A percentile compares a stretch with the other conserved stretches of the same genome.
Evolutionary conservation across 805 yeast genomes (phyloP).

Genomic region (Sungouiella blattae): DNA sequence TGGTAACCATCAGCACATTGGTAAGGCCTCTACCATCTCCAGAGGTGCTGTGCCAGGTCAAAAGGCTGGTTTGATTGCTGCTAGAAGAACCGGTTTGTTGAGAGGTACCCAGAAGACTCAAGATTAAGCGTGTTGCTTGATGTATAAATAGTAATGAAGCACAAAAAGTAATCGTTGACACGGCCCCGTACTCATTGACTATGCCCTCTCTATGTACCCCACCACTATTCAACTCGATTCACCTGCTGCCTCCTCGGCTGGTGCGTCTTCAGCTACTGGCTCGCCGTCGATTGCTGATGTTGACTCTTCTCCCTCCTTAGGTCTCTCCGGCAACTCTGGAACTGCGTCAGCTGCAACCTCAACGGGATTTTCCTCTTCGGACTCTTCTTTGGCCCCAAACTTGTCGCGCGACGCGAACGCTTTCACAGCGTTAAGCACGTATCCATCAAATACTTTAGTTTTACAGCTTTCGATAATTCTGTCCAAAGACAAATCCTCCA

Average conservation of each 20-base stretch:
- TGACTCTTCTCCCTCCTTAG: not conserved
- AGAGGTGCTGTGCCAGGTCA: constrained; percentile 40
- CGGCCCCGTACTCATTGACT: no score
- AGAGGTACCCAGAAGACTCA: constrained; percentile 38
- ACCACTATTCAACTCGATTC: no score
- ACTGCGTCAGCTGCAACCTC: no score
- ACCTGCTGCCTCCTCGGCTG: no score
- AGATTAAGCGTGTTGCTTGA: constrained; percentile 20
- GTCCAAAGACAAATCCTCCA: constrained; percentile 29
- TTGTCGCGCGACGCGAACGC: constrained; percentile 5
- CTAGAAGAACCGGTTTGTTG: constrained; percentile 39
- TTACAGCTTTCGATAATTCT: constrained; percentile 41
- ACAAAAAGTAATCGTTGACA: constrained; percentile 8
- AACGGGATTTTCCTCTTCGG: no score
- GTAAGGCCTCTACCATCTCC: constrained; percentile 38
- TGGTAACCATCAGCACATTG: constrained; percentile 34
- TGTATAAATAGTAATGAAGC: constrained; percentile 17
- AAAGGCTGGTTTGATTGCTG: constrained; percentile 38
- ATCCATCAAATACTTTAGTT: constrained; percentile 20
- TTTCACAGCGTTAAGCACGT: constrained; percentile 1
- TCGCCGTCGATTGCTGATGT: not conserved
- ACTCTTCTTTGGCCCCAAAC: no score
- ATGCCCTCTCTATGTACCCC: no score
- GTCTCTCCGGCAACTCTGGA: not conserved
- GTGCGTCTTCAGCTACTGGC: not conserved